phyloP scores from a whole-genome alignment of 306 rosid genomes.

The Pyrus pyrifolia region DNA sequence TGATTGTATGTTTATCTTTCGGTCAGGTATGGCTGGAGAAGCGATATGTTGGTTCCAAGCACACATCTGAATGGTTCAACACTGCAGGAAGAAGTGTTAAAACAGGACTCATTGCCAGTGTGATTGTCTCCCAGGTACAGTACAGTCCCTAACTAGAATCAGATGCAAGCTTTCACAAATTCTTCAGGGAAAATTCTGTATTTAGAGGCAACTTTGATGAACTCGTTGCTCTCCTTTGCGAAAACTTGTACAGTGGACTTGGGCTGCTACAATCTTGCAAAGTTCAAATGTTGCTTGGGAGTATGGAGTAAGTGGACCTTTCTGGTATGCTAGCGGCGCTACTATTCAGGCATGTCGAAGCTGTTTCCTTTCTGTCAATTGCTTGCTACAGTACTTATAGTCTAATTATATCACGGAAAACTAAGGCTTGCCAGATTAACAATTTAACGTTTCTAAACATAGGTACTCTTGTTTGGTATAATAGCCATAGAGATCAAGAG shows the following conservation, averaged over 20 bases:
- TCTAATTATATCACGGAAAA: too few relatives aligned
- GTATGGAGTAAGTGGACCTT: constrained; percentile 92
- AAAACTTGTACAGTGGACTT: constrained; percentile 67
- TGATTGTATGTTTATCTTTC: not conserved
- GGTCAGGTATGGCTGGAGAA: constrained; percentile 89
- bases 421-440: not conserved
- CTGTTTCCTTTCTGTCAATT: not conserved
- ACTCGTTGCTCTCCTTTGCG: not conserved
- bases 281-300: constrained; percentile 97
- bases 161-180: not conserved
- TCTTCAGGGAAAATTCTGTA: not conserved
- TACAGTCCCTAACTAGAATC: constrained; percentile 17
- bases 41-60: constrained; percentile 73
- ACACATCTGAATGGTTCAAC: constrained; percentile 95
- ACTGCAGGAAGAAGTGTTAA: constrained; percentile 94
- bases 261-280: constrained; percentile 94
- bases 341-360: constrained; percentile 65
- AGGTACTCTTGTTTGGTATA: constrained; percentile 85
- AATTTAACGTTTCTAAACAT: not conserved
- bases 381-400: not conserved
- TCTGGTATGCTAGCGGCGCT: constrained; percentile 99
- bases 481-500: constrained; percentile 97
- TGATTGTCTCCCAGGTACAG: constrained; percentile 71
- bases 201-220: not conserved
- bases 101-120: constrained; percentile 95